Conservation (phyloP, 2,329 filamentous ascomycete genomes). For the Orbilia oligospora region DNA sequence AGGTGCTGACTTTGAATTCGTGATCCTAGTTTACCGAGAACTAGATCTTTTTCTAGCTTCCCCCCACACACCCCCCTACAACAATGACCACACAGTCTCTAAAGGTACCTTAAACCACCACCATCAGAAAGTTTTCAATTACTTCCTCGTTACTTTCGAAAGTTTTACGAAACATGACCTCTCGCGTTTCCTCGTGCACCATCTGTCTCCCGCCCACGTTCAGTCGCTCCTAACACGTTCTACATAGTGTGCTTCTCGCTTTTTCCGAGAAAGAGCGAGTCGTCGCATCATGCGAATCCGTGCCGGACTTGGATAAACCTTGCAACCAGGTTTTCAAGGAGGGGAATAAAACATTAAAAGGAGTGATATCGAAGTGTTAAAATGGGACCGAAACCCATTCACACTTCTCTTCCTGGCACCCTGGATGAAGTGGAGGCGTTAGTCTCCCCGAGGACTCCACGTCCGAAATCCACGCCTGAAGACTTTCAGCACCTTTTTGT, state of each 20-base stretch:
- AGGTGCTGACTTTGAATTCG: slow-evolving; percentile 37
- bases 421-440: slow-evolving; percentile 48
- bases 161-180: slow-evolving; percentile 41
- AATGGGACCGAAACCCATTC: slow-evolving; percentile 56
- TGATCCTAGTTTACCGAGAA: slow-evolving; percentile 47
- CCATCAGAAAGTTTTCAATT: slow-evolving; percentile 26
- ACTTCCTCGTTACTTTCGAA: slow-evolving; percentile 25
- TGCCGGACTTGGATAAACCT: slow-evolving; percentile 48
- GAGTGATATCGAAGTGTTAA: slow-evolving; percentile 14
- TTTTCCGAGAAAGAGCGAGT: slow-evolving; percentile 10
- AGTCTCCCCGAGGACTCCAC: slow-evolving; percentile 45
- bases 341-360: slow-evolving; percentile 2
- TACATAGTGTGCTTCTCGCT: slow-evolving; percentile 20
- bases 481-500: slow-evolving; percentile 55
- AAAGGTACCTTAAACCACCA: slow-evolving; percentile 54
- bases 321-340: slow-evolving; percentile 51
- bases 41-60: slow-evolving; percentile 47
- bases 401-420: slow-evolving; percentile 49
- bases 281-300: slow-evolving; percentile 47
- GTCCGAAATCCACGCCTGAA: slow-evolving; percentile 47
- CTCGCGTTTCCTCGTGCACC: slow-evolving; percentile 43
- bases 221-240: slow-evolving; percentile 9
- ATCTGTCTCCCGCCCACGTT: slow-evolving; percentile 19
- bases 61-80: slow-evolving; percentile 36
- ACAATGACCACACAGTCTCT: slow-evolving; percentile 59